Conservation (phyloP, 352 stramenopile species). For the Phytophthora fragariae region DNA sequence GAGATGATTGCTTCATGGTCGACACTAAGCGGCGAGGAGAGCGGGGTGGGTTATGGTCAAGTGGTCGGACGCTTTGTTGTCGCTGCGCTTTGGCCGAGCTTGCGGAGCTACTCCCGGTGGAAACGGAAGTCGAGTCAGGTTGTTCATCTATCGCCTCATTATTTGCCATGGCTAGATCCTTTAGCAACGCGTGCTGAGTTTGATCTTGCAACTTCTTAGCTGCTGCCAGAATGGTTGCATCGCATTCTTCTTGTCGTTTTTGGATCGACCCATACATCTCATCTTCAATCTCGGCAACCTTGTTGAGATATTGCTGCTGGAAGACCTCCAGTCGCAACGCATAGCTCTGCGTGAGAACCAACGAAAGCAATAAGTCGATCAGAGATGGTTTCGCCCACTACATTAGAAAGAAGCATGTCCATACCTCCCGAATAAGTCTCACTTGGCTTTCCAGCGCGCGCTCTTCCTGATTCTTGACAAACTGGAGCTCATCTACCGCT, state of each 20-base stretch:
- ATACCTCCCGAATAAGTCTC: slow-evolving; percentile 60
- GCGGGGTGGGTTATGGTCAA: slow-evolving; percentile 12
- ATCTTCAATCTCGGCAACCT: slow-evolving; percentile 60
- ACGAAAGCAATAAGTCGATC: background rate
- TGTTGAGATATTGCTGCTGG: slow-evolving; percentile 66
- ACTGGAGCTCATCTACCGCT: slow-evolving; percentile 64
- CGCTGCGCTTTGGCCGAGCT: slow-evolving; percentile 15
- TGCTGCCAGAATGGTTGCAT: slow-evolving; percentile 45
- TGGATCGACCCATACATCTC: slow-evolving; percentile 61
- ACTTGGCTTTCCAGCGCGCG: slow-evolving; percentile 53
- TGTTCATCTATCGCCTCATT: slow-evolving; percentile 15
- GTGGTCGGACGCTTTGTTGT: slow-evolving; percentile 2
- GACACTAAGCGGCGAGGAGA: slow-evolving; percentile 1
- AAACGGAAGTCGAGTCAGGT: slow-evolving; percentile 11
- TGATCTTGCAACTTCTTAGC: slow-evolving; percentile 61
- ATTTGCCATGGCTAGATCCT: slow-evolving; percentile 24
- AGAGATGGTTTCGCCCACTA: background rate
- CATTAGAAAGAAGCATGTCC: background rate
- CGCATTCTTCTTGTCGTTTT: slow-evolving; percentile 48
- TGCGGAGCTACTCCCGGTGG: slow-evolving; percentile 24
- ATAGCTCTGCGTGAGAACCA: slow-evolving; percentile 46
- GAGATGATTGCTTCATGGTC: slow-evolving; percentile 37
- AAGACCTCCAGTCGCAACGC: slow-evolving; percentile 64
- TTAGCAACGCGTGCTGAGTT: slow-evolving; percentile 39
- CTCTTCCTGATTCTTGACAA: slow-evolving; percentile 62